A percentile compares a stretch with the other conserved stretches of the same genome.
Evolutionary conservation across 139 green algal species (phyloP).

Genomic region (Trebouxia sp.): DNA sequence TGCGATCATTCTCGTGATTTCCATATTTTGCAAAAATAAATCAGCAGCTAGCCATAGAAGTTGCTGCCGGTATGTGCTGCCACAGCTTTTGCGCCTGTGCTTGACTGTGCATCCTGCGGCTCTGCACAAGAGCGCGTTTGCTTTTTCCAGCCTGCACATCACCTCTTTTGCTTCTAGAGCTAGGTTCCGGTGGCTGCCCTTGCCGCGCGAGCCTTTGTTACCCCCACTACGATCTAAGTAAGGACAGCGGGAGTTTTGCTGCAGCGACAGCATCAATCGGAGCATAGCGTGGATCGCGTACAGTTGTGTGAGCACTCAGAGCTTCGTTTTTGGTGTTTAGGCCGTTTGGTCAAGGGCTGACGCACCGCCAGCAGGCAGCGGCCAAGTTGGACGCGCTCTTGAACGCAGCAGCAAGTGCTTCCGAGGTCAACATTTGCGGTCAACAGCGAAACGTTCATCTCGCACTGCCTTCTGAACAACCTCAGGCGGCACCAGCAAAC

Average conservation of each 20-base stretch:
- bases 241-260: not conserved
- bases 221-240: not conserved
- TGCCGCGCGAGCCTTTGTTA: not conserved
- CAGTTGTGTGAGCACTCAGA: too few relatives aligned
- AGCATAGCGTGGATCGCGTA: not conserved
- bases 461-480: too few relatives aligned
- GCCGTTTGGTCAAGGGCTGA: not conserved
- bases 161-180: not conserved
- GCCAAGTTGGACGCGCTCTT: conserved; percentile 18
- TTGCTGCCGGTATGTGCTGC: conserved; percentile 6
- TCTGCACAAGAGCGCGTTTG: too few relatives aligned
- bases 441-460: too few relatives aligned
- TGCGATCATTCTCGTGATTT: not conserved
- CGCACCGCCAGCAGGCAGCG: not conserved
- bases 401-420: conserved; percentile 8
- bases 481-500: too few relatives aligned
- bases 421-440: not conserved
- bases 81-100: conserved; percentile 25
- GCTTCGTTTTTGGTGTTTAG: not conserved
- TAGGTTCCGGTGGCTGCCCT: not conserved
- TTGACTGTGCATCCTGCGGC: too few relatives aligned
- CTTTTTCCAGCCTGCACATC: not conserved
- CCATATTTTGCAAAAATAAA: not conserved
- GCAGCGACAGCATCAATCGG: not conserved
- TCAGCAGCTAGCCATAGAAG: conserved; percentile 24